phyloP scores from a whole-genome alignment of 371 early-diverging fungal genomes.

The Mycotypha africana region DNA sequence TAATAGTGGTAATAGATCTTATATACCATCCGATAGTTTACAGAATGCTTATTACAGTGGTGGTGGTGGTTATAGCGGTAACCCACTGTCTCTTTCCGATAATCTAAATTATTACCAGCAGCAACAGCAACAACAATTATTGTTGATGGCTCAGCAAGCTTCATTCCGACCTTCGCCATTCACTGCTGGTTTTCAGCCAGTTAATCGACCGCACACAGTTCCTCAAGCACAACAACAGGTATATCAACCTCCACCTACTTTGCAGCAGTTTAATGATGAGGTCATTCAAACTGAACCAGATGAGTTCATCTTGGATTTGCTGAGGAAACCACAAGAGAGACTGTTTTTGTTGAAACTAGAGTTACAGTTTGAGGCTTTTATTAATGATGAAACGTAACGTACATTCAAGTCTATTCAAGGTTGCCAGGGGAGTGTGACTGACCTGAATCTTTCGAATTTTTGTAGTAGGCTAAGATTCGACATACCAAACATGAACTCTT shows the following conservation, averaged over 20 bases:
- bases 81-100: no score
- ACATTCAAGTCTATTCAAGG: no score
- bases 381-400: conserved; percentile 53
- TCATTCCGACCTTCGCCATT: no score
- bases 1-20: no score
- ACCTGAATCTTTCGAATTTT: no score
- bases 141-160: conserved; percentile 36
- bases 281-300: conserved; percentile 35
- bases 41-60: no score
- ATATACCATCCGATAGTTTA: no score
- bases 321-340: conserved; percentile 67
- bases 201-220: conserved; percentile 9
- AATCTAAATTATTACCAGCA: no score
- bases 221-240: conserved; percentile 2
- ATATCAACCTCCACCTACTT: conserved; percentile 9
- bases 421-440: no score
- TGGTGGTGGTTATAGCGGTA: no score
- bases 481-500: conserved; percentile 73
- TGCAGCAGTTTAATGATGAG: conserved; percentile 15
- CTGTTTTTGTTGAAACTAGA: conserved; percentile 71
- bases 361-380: conserved; percentile 61
- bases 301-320: conserved; percentile 58
- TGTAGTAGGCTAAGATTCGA: conserved; percentile 54
- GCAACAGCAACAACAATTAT: no score
- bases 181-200: no score